Base-by-base conservation (phyloP, 225 moss, liverwort and hornwort genomes). In the Pseudoscleropodium purum region DNA sequence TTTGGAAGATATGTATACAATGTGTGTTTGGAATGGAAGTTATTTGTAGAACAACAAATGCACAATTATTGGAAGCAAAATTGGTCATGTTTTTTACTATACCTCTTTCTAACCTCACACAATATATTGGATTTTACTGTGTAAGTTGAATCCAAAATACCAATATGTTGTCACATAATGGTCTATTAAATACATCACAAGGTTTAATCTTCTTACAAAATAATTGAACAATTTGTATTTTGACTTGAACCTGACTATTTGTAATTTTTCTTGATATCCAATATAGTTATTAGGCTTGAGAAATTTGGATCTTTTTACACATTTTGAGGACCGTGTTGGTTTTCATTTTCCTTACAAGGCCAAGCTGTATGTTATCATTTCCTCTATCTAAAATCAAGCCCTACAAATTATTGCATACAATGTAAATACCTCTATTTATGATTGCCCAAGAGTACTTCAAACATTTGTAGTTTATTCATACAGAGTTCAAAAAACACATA, bases 331-430 rank as follows among this genome's bases (percentile, higher is more conserved):
- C 23, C 8, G 23, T 52, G 5, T 5, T 54, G 3, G 8, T 54
- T 54, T 0, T 36, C 9, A 36, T 77, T 36, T 23, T 3, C 24
- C 1, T 36, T 30, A 9, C 3, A 1, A 21, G 34, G 21, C 34
- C 21, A 36, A 52, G 2, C 37, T 37, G 24, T 23, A 8, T 23
- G 23, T 36, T 6, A 77, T 52, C 54, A 24, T 15, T 0, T 0
- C 2, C 2, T 3, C 1, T 15, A 30, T 15, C 2, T 14, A 14
- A 52, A 23, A 23, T 0, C 0, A 0, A 24, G 1, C 2, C 36
- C 15, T 54, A 18, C 2, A 36, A 24, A 78, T 56, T 37, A 4
- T 78, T 36, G 21, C 0, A 0, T 15, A 23, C 6, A 36, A 14
- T 77, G 9, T 15, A 54, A 54, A 54, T 9, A 6, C 3, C 5